Evolutionary conservation across 495 filamentous ascomycete genomes (phyloP).

Genomic region (Aspergillus nanangensis): DNA sequence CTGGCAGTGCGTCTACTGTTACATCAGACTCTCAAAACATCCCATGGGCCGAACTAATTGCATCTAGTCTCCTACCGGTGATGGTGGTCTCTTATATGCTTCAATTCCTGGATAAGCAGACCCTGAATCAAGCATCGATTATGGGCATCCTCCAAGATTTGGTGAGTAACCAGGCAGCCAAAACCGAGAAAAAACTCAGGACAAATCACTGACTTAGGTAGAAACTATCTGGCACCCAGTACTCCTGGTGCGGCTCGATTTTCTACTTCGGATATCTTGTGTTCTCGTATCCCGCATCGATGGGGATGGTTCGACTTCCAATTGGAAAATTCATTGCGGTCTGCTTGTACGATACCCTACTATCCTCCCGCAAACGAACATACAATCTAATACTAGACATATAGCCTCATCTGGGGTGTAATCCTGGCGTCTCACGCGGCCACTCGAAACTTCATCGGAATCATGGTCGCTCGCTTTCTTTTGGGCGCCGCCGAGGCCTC

Average conservation of each 20-base stretch:
- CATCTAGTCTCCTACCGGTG: constrained; percentile 3
- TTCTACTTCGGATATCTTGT: constrained; percentile 15
- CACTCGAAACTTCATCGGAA: not conserved
- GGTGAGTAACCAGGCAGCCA: not conserved
- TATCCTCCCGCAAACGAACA: not conserved
- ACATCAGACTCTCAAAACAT: not conserved
- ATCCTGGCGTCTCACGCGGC: not conserved
- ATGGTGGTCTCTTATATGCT: constrained; percentile 8
- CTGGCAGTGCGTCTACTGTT: not conserved
- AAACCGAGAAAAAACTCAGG: not conserved
- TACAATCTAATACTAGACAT: not conserved
- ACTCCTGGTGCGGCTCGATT: constrained; percentile 9
- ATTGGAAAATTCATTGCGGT: constrained; percentile 11
- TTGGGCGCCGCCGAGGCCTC: not conserved
- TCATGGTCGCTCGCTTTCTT: not conserved
- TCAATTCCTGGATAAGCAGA: constrained; percentile 7
- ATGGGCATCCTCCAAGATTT: not conserved
- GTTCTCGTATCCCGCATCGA: constrained; percentile 7
- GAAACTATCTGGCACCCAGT: constrained; percentile 4
- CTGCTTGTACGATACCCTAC: constrained; percentile 1
- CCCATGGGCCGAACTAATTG: not conserved
- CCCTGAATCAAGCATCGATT: constrained; percentile 2
- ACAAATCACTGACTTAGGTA: not conserved
- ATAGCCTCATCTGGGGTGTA: not conserved
- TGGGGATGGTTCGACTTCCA: constrained; percentile 12